Evolutionary conservation across 768 basidiomycete genomes (phyloP).

Genomic region (Podaxis sp.): DNA sequence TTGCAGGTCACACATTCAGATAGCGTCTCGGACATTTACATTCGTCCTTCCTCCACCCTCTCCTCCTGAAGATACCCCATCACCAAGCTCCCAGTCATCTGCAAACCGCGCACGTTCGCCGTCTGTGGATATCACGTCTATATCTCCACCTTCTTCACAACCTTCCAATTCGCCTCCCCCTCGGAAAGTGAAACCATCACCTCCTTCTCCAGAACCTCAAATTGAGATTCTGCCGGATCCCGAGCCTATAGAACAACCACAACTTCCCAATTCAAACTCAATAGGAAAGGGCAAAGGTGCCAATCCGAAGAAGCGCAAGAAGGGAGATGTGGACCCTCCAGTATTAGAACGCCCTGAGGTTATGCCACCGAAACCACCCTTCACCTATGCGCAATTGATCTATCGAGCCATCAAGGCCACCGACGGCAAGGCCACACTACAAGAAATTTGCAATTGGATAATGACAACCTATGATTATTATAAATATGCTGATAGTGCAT

Average conservation of each 20-base stretch:
- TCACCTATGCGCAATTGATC: constrained; percentile 91
- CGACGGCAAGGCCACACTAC: constrained; percentile 84
- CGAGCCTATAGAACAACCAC: constrained; percentile 37
- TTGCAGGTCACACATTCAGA: constrained; percentile 89
- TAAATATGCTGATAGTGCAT: constrained; percentile 80
- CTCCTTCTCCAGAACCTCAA: constrained; percentile 42
- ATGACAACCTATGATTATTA: constrained; percentile 89
- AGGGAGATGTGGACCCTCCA: constrained; percentile 46
- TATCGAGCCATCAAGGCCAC: constrained; percentile 83
- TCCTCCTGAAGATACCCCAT: constrained; percentile 76
- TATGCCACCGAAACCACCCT: constrained; percentile 85
- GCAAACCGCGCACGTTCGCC: constrained; percentile 70
- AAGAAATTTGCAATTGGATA: constrained; percentile 93
- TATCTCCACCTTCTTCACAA: constrained; percentile 80
- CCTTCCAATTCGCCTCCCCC: constrained; percentile 73
- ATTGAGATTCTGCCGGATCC: constrained; percentile 40
- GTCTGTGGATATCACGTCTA: constrained; percentile 79
- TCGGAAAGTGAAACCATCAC: constrained; percentile 44
- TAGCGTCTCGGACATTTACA: constrained; percentile 94
- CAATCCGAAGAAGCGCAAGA: constrained; percentile 74
- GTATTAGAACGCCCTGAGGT: constrained; percentile 62
- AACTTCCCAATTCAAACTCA: constrained; percentile 64
- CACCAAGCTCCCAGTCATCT: constrained; percentile 76
- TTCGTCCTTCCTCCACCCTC: constrained; percentile 92
- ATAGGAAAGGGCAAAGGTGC: constrained; percentile 49